phyloP scores from a whole-genome alignment of 2,329 filamentous ascomycete species.

The Elsinoe australis region DNA sequence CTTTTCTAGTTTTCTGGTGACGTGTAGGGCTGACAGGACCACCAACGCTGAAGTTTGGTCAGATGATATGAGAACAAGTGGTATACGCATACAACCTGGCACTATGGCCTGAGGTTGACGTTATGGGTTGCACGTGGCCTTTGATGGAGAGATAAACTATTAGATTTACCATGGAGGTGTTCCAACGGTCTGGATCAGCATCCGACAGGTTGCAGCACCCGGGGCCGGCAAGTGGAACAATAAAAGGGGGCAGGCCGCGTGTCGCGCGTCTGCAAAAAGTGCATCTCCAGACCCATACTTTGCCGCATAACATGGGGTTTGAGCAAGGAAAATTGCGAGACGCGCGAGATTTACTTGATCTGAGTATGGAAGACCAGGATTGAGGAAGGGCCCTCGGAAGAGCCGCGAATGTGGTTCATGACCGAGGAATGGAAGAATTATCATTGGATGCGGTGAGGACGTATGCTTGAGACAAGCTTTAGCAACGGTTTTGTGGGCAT shows the following conservation, averaged over 20 bases:
- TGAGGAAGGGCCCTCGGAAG: not conserved
- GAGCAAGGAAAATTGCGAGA: no score
- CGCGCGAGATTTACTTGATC: conserved; percentile 6
- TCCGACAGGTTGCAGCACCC: no score
- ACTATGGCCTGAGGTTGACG: no score
- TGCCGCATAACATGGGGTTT: no score
- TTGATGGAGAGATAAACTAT: conserved; percentile 1
- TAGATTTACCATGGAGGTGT: conserved; percentile 2
- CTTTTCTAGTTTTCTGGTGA: no score
- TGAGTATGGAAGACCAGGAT: not conserved
- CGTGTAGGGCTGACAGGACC: no score
- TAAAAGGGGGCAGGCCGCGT: not conserved
- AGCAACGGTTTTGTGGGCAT: not conserved
- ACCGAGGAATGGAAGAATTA: not conserved
- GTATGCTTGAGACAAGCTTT: not conserved
- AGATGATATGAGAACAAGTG: no score
- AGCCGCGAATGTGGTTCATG: not conserved
- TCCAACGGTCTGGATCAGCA: conserved; percentile 14
- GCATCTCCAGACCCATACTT: not conserved
- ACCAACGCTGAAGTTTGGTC: no score
- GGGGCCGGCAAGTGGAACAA: no score
- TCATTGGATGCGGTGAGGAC: not conserved
- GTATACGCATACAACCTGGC: no score
- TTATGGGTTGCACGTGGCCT: conserved; percentile 11
- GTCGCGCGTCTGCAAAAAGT: not conserved